These are phyloP conservation scores for Peziza echinospora DNA, from an alignment of 495 filamentous ascomycete genomes.

Conservation along the genomic window DNA sequence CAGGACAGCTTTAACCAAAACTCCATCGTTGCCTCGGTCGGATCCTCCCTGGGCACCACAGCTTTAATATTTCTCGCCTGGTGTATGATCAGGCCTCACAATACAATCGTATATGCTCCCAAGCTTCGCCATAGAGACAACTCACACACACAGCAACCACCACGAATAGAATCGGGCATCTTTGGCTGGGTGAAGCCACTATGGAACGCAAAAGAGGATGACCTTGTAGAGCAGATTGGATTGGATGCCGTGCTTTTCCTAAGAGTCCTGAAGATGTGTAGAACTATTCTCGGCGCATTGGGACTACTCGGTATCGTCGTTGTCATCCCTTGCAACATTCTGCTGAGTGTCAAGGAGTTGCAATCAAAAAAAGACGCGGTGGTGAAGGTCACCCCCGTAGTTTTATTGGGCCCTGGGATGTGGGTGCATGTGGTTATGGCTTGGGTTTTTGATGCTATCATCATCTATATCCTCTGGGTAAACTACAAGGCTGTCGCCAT, in stretches of 20 bases:
- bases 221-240: constrained; percentile 56
- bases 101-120: constrained; percentile 79
- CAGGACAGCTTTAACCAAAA: constrained; percentile 32
- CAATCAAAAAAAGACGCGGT: constrained; percentile 12
- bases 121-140: constrained; percentile 82
- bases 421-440: constrained; percentile 73
- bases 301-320: constrained; percentile 53
- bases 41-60: constrained; percentile 56
- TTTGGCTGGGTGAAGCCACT: constrained; percentile 72
- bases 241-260: constrained; percentile 83
- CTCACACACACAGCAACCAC: constrained; percentile 83
- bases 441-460: constrained; percentile 53
- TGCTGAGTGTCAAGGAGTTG: not conserved
- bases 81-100: constrained; percentile 74
- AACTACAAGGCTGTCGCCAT: constrained; percentile 57
- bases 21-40: constrained; percentile 58
- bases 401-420: constrained; percentile 33
- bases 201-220: constrained; percentile 47
- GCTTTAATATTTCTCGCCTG: constrained; percentile 52
- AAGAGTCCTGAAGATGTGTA: constrained; percentile 74
- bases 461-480: constrained; percentile 67
- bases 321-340: constrained; percentile 67
- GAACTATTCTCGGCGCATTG: constrained; percentile 63
- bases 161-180: constrained; percentile 63
- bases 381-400: constrained; percentile 30